Evolutionary conservation across 495 filamentous ascomycete species (phyloP).

Genomic region (Xylona heveae): DNA sequence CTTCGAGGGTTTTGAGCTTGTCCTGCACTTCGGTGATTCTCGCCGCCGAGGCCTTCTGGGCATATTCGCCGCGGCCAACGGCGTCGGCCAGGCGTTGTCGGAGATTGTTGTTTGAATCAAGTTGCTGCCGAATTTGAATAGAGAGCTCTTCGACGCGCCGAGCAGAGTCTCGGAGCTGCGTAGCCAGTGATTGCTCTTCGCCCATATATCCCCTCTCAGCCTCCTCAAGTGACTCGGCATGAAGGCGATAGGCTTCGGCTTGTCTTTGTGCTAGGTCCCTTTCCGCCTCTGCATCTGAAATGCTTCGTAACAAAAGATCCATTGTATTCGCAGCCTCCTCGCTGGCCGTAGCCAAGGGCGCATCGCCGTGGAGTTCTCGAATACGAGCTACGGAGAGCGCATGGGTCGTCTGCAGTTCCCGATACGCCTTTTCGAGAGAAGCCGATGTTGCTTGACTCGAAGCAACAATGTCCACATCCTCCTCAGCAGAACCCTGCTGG

Average conservation of each 20-base stretch:
- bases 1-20: constrained; percentile 61
- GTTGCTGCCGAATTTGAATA: constrained; percentile 50
- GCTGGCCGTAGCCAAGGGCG: constrained; percentile 9
- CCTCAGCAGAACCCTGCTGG: constrained; percentile 25
- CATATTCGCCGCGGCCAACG: constrained; percentile 66
- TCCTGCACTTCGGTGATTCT: constrained; percentile 69
- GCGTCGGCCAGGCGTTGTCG: constrained; percentile 67
- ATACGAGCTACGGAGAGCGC: constrained; percentile 31
- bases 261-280: constrained; percentile 45
- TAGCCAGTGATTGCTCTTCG: constrained; percentile 37
- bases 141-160: constrained; percentile 59
- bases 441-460: constrained; percentile 29
- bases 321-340: constrained; percentile 34
- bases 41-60: constrained; percentile 54
- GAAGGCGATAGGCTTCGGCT: constrained; percentile 32
- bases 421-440: constrained; percentile 58
- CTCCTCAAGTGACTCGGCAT: constrained; percentile 38
- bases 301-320: constrained; percentile 36
- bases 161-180: constrained; percentile 47
- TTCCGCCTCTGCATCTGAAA: constrained; percentile 47
- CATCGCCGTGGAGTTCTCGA: constrained; percentile 18
- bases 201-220: constrained; percentile 38
- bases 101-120: constrained; percentile 52
- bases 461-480: constrained; percentile 12
- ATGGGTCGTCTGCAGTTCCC: constrained; percentile 47